Conservation (phyloP, 306 rosid genomes). For the Astragalus membranaceus region DNA sequence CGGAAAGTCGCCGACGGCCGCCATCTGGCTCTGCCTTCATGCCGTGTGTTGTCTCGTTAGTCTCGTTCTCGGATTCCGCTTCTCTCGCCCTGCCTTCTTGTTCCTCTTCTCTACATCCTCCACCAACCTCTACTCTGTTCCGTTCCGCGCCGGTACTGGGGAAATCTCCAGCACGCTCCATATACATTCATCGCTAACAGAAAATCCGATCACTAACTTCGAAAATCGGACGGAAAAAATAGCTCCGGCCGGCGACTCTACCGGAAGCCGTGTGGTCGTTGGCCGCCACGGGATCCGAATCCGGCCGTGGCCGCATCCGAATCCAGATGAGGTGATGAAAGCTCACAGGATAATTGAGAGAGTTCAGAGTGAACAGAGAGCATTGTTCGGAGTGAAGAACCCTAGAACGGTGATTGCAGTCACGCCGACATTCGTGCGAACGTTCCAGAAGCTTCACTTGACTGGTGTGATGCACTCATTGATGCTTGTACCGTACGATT, state of each 20-base stretch:
- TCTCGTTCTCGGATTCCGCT: conserved; percentile 66
- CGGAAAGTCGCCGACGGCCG: conserved; percentile 46
- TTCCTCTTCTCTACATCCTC: conserved; percentile 53
- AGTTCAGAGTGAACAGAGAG: conserved; percentile 84
- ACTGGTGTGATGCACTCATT: conserved; percentile 88
- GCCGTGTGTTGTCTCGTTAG: conserved; percentile 63
- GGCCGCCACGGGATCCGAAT: conserved; percentile 98
- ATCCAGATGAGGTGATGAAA: conserved; percentile 78
- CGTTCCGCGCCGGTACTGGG: conserved; percentile 33
- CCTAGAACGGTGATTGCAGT: conserved; percentile 63
- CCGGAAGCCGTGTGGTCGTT: conserved; percentile 67
- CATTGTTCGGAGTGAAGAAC: conserved; percentile 69
- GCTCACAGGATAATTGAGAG: conserved; percentile 84
- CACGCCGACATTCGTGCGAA: conserved; percentile 62
- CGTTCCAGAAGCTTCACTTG: conserved; percentile 90
- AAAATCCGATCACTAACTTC: conserved; percentile 20
- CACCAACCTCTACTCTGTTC: conserved; percentile 32
- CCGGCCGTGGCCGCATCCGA: conserved; percentile 95
- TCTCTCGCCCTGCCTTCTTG: conserved; percentile 72
- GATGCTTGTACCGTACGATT: conserved; percentile 75
- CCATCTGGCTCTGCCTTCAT: conserved; percentile 62
- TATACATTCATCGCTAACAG: conserved; percentile 1
- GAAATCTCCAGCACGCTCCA: conserved; percentile 29
- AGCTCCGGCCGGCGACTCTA: conserved; percentile 24
- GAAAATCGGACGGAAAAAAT: conserved; percentile 29